A percentile compares a stretch with the other conserved stretches of the same genome.
These are phyloP conservation scores for Lactarius tabidus DNA, from an alignment of 768 basidiomycete genomes.

Conservation along the genomic window DNA sequence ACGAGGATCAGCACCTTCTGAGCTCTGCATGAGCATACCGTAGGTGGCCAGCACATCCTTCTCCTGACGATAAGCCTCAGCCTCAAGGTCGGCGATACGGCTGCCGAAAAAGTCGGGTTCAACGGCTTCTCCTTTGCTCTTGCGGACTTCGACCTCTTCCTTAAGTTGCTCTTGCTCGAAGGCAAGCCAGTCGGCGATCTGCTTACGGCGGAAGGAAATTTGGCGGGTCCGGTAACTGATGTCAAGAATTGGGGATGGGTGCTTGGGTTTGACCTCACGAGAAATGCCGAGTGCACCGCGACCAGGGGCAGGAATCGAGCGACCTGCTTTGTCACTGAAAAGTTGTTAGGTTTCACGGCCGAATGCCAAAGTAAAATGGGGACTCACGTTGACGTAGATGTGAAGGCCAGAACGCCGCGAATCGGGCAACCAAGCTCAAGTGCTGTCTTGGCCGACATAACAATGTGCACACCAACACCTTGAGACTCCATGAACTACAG, in stretches of 20 bases:
- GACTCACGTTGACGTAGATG: conserved; percentile 90
- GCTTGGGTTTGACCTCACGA: conserved; percentile 74
- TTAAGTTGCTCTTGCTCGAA: conserved; percentile 85
- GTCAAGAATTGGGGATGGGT: conserved; percentile 76
- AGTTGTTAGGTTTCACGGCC: conserved; percentile 3
- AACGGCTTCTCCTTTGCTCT: conserved; percentile 45
- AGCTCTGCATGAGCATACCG: conserved; percentile 65
- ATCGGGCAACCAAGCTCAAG: conserved; percentile 92
- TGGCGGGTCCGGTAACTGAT: conserved; percentile 90
- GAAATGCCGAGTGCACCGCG: conserved; percentile 88
- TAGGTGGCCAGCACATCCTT: conserved; percentile 89
- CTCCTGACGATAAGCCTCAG: conserved; percentile 88
- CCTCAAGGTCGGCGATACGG: conserved; percentile 80
- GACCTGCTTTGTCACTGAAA: conserved; percentile 92
- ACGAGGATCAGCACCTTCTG: conserved; percentile 73
- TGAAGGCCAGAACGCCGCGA: conserved; percentile 90
- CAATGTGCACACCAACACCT: conserved; percentile 93
- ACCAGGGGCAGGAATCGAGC: conserved; percentile 96
- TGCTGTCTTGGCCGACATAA: conserved; percentile 97
- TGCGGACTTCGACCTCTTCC: conserved; percentile 66
- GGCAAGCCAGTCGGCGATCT: conserved; percentile 91
- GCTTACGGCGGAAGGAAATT: conserved; percentile 89
- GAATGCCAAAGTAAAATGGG: neutral
- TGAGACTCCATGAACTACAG: conserved; percentile 91
- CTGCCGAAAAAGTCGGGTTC: conserved; percentile 70